Evolutionary conservation across 768 basidiomycete species (phyloP).

Genomic region (Asterophora lycoperdoides): DNA sequence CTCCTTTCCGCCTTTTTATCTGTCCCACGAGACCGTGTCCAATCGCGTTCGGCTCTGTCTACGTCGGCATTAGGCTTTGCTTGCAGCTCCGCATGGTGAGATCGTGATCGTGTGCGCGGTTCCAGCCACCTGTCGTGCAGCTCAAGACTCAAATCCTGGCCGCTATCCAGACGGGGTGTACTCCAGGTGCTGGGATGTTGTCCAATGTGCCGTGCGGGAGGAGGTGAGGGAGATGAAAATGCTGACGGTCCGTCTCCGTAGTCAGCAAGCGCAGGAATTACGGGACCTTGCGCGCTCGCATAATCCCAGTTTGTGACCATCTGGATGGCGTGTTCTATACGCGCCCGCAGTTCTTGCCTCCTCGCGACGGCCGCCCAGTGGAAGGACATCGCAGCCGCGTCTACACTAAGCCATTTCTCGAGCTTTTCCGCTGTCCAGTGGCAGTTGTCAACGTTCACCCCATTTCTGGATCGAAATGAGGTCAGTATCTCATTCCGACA

Average conservation of each 20-base stretch:
- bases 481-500: background rate
- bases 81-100: background rate
- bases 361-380: slow-evolving; percentile 38
- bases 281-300: background rate
- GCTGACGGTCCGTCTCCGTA: background rate
- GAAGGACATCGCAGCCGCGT: slow-evolving; percentile 67
- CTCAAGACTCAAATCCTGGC: background rate
- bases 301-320: slow-evolving; percentile 27
- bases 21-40: background rate
- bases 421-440: slow-evolving; percentile 53
- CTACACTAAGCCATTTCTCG: slow-evolving; percentile 51
- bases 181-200: background rate
- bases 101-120: background rate
- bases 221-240: background rate
- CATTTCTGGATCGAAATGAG: slow-evolving; percentile 36
- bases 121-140: background rate
- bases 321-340: slow-evolving; percentile 53
- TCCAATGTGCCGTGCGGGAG: background rate
- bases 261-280: background rate
- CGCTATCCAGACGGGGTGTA: background rate
- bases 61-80: background rate
- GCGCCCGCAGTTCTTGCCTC: slow-evolving; percentile 40
- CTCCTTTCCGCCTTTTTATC: background rate
- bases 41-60: background rate
- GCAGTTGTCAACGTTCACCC: slow-evolving; percentile 45